Evolutionary conservation across 169 alveolate genomes (phyloP), one percentile per base, ranked within the genome.

Genomic region (Babesia ovata): DNA sequence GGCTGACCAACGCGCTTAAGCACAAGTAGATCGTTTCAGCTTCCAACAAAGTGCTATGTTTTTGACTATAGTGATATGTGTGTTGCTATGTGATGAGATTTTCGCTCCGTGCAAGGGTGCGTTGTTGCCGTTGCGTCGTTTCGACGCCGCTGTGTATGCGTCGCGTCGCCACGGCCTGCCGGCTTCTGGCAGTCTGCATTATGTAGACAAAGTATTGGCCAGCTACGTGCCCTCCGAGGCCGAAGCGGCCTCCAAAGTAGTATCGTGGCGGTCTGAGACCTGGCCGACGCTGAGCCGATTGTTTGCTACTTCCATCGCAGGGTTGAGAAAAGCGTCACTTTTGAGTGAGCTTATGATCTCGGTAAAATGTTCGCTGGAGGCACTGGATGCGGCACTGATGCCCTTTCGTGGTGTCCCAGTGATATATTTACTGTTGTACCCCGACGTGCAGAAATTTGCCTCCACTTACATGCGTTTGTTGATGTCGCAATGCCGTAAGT

Each of bases 1-100:
- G 99, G 99, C 92, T 98, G 36, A 92, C 86, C 19, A 56, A 70
- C 59, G 77, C 70, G 33, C 73, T 83, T 49, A 83, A 83, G 65
- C 74, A 66, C 70, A 74, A 83, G 65, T 67, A 71, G 62, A 2
- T 2, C 12, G 46, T n/a, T 19, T n/a, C 45, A 69, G 57, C 29
- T 83, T 66, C 49, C 33, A 56, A 60, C 52, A 66, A 54, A 29
- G 44, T 60, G 45, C 53, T 61, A 59, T 66, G 61, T 57, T 50
- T 58, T 42, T 60, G 29, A 42, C 61, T 13, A 4, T 36, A 39
- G 19, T 70, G 24, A 45, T 49, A 56, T 63, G 29, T 10, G 56
- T 70, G 67, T 59, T 22, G 45, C 70, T 66, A 29, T 63, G 57
- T 73, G 28, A 36, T 28, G 12, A 49, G 61, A 21, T 75, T 48